These are phyloP conservation scores for Davidsoniella australis DNA, from an alignment of 2,329 filamentous ascomycete species.

Conservation along the genomic window DNA sequence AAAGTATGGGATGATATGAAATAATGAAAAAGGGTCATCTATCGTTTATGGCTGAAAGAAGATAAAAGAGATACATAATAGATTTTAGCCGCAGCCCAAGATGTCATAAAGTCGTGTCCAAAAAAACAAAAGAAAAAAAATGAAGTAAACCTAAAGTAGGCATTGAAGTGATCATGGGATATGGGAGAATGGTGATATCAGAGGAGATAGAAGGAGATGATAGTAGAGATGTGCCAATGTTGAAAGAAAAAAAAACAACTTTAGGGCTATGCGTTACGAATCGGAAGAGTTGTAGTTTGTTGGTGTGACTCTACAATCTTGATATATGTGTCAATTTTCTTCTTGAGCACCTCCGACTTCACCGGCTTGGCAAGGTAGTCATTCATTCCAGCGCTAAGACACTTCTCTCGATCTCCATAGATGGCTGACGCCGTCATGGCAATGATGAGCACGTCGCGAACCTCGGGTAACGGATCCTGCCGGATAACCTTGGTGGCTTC, in stretches of 20 bases:
- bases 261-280: conserved; percentile 6
- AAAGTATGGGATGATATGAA: too few relatives aligned
- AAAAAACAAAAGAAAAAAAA: conserved; percentile 1
- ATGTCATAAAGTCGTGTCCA: neutral
- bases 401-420: conserved; percentile 86
- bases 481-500: conserved; percentile 75
- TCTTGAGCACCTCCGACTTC: conserved; percentile 69
- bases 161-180: neutral
- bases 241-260: conserved; percentile 4
- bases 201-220: neutral
- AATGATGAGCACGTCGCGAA: conserved; percentile 77
- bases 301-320: conserved; percentile 20
- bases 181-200: neutral
- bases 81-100: neutral
- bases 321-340: conserved; percentile 52
- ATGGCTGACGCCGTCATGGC: conserved; percentile 96
- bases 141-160: neutral
- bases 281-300: conserved; percentile 14
- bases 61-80: neutral
- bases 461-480: conserved; percentile 55
- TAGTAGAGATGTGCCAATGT: neutral
- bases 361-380: conserved; percentile 94
- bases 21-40: too few relatives aligned
- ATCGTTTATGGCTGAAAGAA: neutral
- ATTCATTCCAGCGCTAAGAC: conserved; percentile 91